Base-by-base conservation (phyloP, 768 basidiomycete genomes). In the Melanogaster broomeanus region DNA sequence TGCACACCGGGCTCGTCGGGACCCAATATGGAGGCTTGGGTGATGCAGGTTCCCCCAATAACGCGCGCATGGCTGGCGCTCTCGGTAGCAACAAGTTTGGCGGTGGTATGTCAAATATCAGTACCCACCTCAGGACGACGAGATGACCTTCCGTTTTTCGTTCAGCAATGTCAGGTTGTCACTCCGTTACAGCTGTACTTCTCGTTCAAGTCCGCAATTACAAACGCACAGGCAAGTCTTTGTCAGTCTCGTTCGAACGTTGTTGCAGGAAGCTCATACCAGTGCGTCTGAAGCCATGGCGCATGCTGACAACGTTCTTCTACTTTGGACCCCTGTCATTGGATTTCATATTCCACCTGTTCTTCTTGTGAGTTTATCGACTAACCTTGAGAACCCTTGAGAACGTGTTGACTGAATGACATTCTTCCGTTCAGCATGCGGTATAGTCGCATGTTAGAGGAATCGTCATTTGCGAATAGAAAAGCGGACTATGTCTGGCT, bases 401-500 rank as follows among this genome's bases (percentile, higher is more conserved):
- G 3, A 2, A 11, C 30, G 22, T 24, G 7, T 3, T 28, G n/a
- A 24, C 40, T 13, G 46, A 40, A 47, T 35, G 38, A 34, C 13
- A 41, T 30, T 2, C 15, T 44, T 25, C 8, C 48, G 19, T n/a
- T 27, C 33, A 97, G 95, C 68, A 96, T 98, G 94, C 78, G 97
- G 46, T 98, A 98, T 65, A 94, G 93, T 57, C 81, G 95, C 40
- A 90, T 98, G 87, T 75, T 99, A 3, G 97, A 99, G 71, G 95
- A 98, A 70, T 95, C 93, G 13, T 93, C 93, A 2, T 99, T 96
- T 67, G 86, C 90, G 35, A 93, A 93, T 59, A 81, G 79, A 48
- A 87, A 80, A 68, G 96, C 95, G 19, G 96, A 98, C 67, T 99
- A 97, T 70, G 88, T 96, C 63, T 98, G 93, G 93, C 77, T 98